These are phyloP conservation scores for Malassezia furfur DNA, from an alignment of 1,284 basidiomycete species.

Conservation along the genomic window DNA sequence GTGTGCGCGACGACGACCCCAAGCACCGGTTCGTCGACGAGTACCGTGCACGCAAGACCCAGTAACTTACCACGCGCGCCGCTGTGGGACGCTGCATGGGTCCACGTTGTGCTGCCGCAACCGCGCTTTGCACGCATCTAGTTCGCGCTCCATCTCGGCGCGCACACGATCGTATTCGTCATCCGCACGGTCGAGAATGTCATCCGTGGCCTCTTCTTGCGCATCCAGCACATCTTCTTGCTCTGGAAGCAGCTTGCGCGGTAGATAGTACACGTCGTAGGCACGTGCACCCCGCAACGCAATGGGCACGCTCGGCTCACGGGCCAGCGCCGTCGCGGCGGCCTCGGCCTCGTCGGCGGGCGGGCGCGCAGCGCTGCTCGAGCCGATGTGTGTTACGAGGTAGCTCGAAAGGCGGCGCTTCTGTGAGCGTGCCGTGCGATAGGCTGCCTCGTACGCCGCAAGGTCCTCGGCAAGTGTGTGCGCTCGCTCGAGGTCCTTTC, in stretches of 20 bases:
- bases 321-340: neutral
- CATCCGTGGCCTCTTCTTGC: constrained; percentile 19
- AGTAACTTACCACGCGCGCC: constrained; percentile 3
- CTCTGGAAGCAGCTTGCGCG: constrained; percentile 15
- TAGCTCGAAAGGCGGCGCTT: constrained; percentile 22
- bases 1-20: constrained; percentile 20
- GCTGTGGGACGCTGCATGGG: neutral
- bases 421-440: constrained; percentile 13
- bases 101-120: neutral
- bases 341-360: constrained; percentile 1
- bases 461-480: constrained; percentile 12
- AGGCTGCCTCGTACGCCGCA: constrained; percentile 12
- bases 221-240: constrained; percentile 20
- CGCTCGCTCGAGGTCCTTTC: constrained; percentile 2
- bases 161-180: constrained; percentile 15
- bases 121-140: constrained; percentile 2
- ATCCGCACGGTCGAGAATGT: constrained; percentile 15
- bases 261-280: constrained; percentile 18
- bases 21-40: constrained; percentile 6
- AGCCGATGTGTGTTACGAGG: constrained; percentile 15
- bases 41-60: neutral
- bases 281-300: neutral
- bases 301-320: constrained; percentile 4
- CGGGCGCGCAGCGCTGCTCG: neutral
- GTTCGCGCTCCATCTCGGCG: constrained; percentile 8